Conservation (phyloP, 768 basidiomycete genomes). For the Boletellus sp. region DNA sequence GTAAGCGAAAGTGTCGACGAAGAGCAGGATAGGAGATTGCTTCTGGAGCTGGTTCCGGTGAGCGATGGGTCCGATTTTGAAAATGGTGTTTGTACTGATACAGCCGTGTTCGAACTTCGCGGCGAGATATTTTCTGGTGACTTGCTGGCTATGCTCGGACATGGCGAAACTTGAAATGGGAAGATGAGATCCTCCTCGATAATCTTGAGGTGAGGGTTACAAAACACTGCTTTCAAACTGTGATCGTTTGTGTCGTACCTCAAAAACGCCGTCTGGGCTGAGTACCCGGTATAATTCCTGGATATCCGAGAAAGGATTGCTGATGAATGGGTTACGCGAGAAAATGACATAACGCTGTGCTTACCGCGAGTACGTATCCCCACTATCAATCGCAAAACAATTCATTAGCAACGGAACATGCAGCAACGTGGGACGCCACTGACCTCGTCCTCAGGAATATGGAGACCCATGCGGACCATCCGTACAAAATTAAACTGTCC, state of each 20-base stretch:
- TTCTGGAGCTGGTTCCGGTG: constrained; percentile 12
- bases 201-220: constrained; percentile 40
- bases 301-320: background rate
- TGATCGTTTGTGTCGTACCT: constrained; percentile 41
- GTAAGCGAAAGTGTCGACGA: constrained; percentile 23
- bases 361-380: constrained; percentile 63
- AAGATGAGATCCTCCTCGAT: constrained; percentile 75
- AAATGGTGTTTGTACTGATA: constrained; percentile 17
- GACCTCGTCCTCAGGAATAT: constrained; percentile 70
- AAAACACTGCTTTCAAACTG: background rate
- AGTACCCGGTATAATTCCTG: constrained; percentile 70
- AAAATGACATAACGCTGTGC: constrained; percentile 11
- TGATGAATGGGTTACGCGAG: constrained; percentile 14
- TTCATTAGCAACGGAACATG: constrained; percentile 12
- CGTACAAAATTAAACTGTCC: constrained; percentile 64
- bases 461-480: constrained; percentile 60
- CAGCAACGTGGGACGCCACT: constrained; percentile 8
- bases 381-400: constrained; percentile 40
- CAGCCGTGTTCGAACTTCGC: constrained; percentile 27
- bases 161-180: constrained; percentile 39
- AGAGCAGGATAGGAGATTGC: constrained; percentile 11
- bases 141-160: constrained; percentile 2
- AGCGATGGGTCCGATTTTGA: constrained; percentile 25
- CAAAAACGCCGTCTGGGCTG: constrained; percentile 56
- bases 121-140: constrained; percentile 25